These are phyloP conservation scores for Pleurotus eryngii DNA, from an alignment of 768 basidiomycete species.

Conservation along the genomic window DNA sequence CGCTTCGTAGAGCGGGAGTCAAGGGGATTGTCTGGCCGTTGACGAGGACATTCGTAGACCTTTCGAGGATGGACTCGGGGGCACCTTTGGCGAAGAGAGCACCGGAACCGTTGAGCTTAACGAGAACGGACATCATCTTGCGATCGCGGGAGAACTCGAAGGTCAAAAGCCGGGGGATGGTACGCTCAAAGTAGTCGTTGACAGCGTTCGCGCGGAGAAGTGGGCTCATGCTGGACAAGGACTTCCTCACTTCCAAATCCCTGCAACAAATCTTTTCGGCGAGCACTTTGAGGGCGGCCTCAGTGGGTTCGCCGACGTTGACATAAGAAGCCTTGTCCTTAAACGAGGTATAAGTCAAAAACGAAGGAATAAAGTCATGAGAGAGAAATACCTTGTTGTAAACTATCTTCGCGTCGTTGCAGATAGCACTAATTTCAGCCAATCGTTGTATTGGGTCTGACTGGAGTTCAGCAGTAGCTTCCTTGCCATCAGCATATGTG, in stretches of 20 bases:
- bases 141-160: constrained; percentile 98
- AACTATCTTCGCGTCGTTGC: constrained; percentile 90
- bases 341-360: background rate
- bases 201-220: constrained; percentile 74
- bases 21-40: constrained; percentile 64
- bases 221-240: constrained; percentile 54
- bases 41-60: constrained; percentile 73
- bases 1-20: constrained; percentile 53
- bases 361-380: background rate
- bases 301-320: constrained; percentile 95
- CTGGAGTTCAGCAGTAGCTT: constrained; percentile 49
- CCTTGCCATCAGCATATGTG: constrained; percentile 61
- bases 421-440: constrained; percentile 89
- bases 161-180: constrained; percentile 79
- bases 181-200: constrained; percentile 77
- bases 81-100: constrained; percentile 93
- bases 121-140: constrained; percentile 99
- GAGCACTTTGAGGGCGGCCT: constrained; percentile 93
- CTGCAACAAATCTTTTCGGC: constrained; percentile 89
- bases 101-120: constrained; percentile 63
- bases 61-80: constrained; percentile 91
- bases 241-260: constrained; percentile 53
- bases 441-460: constrained; percentile 77
- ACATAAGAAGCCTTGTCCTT: constrained; percentile 79
- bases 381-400: constrained; percentile 60